Percentiles rank a stretch among this genome's conserved stretches.
phyloP scores from a whole-genome alignment of 768 basidiomycete species.

The Pleurotus giganteus region DNA sequence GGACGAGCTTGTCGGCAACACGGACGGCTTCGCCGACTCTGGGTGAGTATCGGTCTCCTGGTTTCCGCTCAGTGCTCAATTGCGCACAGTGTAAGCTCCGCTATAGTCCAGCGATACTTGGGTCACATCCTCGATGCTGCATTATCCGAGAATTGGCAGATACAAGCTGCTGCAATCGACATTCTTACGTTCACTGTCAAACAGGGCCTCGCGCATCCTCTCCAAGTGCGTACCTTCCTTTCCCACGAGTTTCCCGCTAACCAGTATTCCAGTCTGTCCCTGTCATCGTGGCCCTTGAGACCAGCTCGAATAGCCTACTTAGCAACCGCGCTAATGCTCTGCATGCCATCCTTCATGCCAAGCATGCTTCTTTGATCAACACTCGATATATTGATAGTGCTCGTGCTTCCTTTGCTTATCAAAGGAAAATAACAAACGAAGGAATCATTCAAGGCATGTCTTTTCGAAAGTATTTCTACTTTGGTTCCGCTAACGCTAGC shows the following conservation, averaged over 20 bases:
- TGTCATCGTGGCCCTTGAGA: constrained; percentile 91
- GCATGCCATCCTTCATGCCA: constrained; percentile 80
- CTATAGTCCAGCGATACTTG: constrained; percentile 92
- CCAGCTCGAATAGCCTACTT: constrained; percentile 58
- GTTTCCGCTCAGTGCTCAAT: too few species aligned
- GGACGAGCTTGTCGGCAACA: constrained; percentile 93
- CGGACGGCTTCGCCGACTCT: constrained; percentile 94
- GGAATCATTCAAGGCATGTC: constrained; percentile 52
- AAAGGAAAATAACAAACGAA: constrained; percentile 53
- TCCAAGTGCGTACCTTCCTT: constrained; percentile 61
- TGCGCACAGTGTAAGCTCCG: constrained; percentile 94
- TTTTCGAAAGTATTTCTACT: background rate
- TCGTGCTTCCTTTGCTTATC: constrained; percentile 79
- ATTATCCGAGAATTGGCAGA: constrained; percentile 63
- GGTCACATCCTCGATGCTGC: constrained; percentile 79
- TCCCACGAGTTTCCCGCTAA: background rate
- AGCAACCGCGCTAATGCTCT: constrained; percentile 77
- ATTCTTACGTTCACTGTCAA: constrained; percentile 91
- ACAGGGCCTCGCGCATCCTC: constrained; percentile 93
- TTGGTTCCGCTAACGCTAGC: background rate
- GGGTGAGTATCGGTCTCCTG: too few species aligned
- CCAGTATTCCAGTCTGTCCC: constrained; percentile 69
- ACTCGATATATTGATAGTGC: constrained; percentile 82
- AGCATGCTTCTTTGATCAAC: constrained; percentile 88
- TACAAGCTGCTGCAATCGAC: constrained; percentile 84